phyloP scores from a whole-genome alignment of 2,329 filamentous ascomycete genomes.

The Tolypocladium guangdongense region DNA sequence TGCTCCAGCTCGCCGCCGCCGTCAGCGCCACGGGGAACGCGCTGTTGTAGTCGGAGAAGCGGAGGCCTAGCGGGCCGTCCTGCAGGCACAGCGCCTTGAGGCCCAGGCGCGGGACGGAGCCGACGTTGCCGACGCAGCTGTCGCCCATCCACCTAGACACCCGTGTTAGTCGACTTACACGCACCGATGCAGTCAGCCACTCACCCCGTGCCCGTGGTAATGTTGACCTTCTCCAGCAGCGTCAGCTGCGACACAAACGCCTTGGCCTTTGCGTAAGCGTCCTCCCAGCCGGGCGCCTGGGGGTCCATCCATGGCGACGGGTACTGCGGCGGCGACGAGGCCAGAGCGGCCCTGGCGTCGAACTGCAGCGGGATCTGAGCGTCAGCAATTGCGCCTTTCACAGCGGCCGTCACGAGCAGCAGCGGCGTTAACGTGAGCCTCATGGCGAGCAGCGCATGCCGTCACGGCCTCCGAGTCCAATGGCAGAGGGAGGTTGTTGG shows the following conservation, averaged over 20 bases:
- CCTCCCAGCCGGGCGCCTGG: constrained; percentile 58
- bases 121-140: constrained; percentile 67
- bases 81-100: constrained; percentile 73
- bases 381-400: constrained; percentile 11
- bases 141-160: constrained; percentile 37
- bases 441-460: background rate
- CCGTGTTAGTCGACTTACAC: background rate
- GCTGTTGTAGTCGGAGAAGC: constrained; percentile 67
- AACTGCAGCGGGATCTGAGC: constrained; percentile 9
- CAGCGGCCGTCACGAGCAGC: constrained; percentile 1
- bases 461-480: background rate
- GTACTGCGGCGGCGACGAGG: constrained; percentile 52
- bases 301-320: constrained; percentile 82
- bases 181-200: constrained; percentile 17
- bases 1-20: constrained; percentile 74
- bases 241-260: constrained; percentile 77
- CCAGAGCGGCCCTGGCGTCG: constrained; percentile 13
- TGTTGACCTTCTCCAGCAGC: constrained; percentile 80
- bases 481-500: background rate
- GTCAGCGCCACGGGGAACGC: constrained; percentile 73
- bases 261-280: constrained; percentile 64
- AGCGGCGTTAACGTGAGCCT: constrained; percentile 1
- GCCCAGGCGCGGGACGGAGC: constrained; percentile 58
- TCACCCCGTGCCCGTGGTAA: constrained; percentile 83
- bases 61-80: constrained; percentile 73